phyloP scores from a whole-genome alignment of 108 stramenopile species.

The Stephanodiscus triporus region DNA sequence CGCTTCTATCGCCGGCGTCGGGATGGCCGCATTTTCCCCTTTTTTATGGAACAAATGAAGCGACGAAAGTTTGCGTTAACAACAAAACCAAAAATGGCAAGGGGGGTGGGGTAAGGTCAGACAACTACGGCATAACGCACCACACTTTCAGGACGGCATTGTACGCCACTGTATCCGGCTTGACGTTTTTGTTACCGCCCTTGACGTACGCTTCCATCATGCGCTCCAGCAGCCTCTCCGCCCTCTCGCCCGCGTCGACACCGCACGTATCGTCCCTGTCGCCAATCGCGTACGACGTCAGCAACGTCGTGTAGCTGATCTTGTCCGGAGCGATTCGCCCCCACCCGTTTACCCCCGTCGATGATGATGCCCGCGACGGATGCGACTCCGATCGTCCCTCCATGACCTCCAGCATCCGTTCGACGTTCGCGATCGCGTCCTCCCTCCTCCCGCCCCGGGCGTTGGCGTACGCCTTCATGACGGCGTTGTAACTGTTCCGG shows the following conservation, averaged over 20 bases:
- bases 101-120: neutral
- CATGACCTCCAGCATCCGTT: slow-evolving; percentile 40
- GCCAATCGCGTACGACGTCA: slow-evolving; percentile 42
- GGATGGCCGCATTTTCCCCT: slow-evolving; percentile 37
- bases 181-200: slow-evolving; percentile 11
- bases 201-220: slow-evolving; percentile 26
- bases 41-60: neutral
- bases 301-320: slow-evolving; percentile 41
- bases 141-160: slow-evolving; percentile 67
- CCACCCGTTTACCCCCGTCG: slow-evolving; percentile 1
- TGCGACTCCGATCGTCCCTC: slow-evolving; percentile 17
- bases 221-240: slow-evolving; percentile 33
- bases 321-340: slow-evolving; percentile 30
- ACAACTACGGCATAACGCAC: slow-evolving; percentile 9
- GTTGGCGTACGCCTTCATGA: slow-evolving; percentile 46
- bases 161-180: slow-evolving; percentile 61
- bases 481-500: slow-evolving; percentile 36
- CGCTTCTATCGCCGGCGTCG: slow-evolving; percentile 30
- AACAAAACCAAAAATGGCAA: neutral
- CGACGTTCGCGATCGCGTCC: slow-evolving; percentile 21
- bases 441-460: slow-evolving; percentile 12
- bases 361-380: no score
- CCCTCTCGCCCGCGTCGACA: slow-evolving; percentile 39
- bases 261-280: neutral
- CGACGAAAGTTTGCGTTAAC: neutral